These are phyloP conservation scores for Emergomyces orientalis DNA, from an alignment of 2,329 filamentous ascomycete genomes.

Conservation along the genomic window DNA sequence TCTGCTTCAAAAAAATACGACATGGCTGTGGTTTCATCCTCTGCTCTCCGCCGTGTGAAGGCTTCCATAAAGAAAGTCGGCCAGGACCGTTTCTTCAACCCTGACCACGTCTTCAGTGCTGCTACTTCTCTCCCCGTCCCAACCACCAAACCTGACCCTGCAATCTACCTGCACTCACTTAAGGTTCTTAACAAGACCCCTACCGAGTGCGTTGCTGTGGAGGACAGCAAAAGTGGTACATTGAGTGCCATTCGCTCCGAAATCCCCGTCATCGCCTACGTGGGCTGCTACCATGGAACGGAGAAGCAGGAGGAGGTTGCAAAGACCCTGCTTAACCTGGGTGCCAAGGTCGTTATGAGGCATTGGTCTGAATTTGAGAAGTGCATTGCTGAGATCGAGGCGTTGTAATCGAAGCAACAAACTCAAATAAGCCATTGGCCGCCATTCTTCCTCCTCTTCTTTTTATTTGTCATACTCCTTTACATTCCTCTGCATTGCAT, in stretches of 20 bases:
- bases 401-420: slow-evolving; percentile 12
- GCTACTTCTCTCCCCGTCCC: slow-evolving; percentile 67
- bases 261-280: slow-evolving; percentile 75
- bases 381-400: slow-evolving; percentile 37
- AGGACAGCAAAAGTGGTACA: slow-evolving; percentile 81
- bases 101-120: slow-evolving; percentile 68
- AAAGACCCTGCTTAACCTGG: slow-evolving; percentile 50
- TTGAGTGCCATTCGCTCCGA: slow-evolving; percentile 66
- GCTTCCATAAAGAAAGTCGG: slow-evolving; percentile 71
- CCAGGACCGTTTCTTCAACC: slow-evolving; percentile 70
- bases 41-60: slow-evolving; percentile 65
- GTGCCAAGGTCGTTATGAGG: slow-evolving; percentile 52
- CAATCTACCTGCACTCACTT: slow-evolving; percentile 73
- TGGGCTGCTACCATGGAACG: slow-evolving; percentile 60
- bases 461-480: neutral
- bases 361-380: slow-evolving; percentile 40
- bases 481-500: slow-evolving; percentile 7
- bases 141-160: slow-evolving; percentile 85
- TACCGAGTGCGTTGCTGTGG: slow-evolving; percentile 66
- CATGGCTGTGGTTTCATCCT: slow-evolving; percentile 72
- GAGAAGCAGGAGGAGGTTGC: slow-evolving; percentile 58
- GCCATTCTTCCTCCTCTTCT: neutral
- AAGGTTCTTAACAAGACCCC: slow-evolving; percentile 62
- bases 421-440: neutral
- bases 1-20: slow-evolving; percentile 54